These are phyloP conservation scores for Lachnellula hyalina DNA, from an alignment of 2,329 filamentous ascomycete genomes.

Conservation along the genomic window DNA sequence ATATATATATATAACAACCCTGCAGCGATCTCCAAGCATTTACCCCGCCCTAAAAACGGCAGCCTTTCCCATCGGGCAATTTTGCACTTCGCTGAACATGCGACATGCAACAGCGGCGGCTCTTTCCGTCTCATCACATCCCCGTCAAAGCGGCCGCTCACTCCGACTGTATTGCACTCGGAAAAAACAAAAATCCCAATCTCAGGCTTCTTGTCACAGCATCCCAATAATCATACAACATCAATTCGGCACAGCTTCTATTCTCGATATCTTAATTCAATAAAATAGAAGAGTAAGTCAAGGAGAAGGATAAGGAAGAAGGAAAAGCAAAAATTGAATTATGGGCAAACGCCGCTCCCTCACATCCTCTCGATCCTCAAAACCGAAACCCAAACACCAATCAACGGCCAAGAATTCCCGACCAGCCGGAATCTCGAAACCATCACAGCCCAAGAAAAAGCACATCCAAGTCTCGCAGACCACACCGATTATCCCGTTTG, in stretches of 20 bases:
- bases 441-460: slow-evolving; percentile 6
- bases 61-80: not conserved
- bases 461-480: slow-evolving; percentile 25
- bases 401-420: slow-evolving; percentile 8
- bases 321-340: too few relatives aligned
- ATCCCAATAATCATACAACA: not conserved
- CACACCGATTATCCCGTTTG: slow-evolving; percentile 61
- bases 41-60: not conserved
- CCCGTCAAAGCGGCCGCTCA: not conserved
- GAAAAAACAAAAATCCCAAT: not conserved
- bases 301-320: too few relatives aligned
- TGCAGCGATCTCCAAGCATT: not conserved
- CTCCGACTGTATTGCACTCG: not conserved
- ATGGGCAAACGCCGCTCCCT: slow-evolving; percentile 21
- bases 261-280: not conserved
- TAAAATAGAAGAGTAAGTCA: not conserved
- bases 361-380: slow-evolving; percentile 5
- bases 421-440: slow-evolving; percentile 14
- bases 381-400: slow-evolving; percentile 6
- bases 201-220: not conserved
- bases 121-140: not conserved
- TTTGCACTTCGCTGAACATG: slow-evolving; percentile 4
- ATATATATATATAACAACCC: too few relatives aligned
- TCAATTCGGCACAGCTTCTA: not conserved
- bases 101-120: slow-evolving; percentile 7